Base-by-base conservation (phyloP, 768 basidiomycete species). In the Suillus sp. region DNA sequence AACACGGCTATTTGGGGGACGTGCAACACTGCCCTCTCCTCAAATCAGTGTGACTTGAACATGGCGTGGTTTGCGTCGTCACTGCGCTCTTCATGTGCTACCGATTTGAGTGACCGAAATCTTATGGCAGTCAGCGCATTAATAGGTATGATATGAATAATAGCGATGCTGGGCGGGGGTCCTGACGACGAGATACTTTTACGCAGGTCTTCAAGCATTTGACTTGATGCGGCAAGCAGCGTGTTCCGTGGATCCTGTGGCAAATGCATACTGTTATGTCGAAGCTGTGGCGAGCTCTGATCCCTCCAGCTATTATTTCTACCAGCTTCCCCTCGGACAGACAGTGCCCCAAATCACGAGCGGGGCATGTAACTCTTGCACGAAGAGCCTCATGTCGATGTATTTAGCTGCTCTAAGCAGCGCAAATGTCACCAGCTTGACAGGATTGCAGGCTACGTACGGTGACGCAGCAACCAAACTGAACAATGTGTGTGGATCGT, bases 1-100 rank as follows among this genome's bases (percentile, higher is more conserved):
- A 94, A 93, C 69, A 74, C 78, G 10, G 78, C 92, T 57, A 70
- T 94, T 8, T 92, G 91, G 88, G 91, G 90, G 2, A 92, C 89
- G 0, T 95, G 93, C 74, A 88, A 92, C 67, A 90, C 91, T 7
- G 75, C 71, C 18, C 69, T 74, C 1, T 69, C 72, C 2, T 71
- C 76, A 16, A 78, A 75, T 27, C 81, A 87, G 64, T 95, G 93
- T 68, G 67, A 75, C n/a, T 66, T 76, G 34, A 90, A 89, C 66
- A 92, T 95, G 87, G 79, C 69, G 7, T 85, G 83, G 80, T 91
- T 89, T 71, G 82, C 84, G 2, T 70, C 74, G 0, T 67, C 75
- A 37, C 72, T 93, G 18, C 73, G 81, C 66, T 69, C 71, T 1
- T 75, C 79, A 1, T 95, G 93, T 69, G 74, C 77, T 30, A 65